Conservation (phyloP, 2,329 filamentous ascomycete genomes). For the Pseudogymnoascus sp. region DNA sequence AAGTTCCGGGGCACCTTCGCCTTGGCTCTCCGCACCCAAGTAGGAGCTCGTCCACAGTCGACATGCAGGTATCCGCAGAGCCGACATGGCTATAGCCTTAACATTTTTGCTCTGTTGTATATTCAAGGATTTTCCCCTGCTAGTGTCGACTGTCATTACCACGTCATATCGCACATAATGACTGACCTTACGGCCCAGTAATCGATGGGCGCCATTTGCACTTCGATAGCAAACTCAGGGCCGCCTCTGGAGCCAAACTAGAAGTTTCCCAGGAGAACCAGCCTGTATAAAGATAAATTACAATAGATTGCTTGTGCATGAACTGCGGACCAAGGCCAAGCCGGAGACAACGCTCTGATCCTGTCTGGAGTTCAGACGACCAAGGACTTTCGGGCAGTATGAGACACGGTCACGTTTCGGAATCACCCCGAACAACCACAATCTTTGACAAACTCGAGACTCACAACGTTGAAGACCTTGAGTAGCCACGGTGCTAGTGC, state of each 20-base stretch:
- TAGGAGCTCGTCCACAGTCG: neutral
- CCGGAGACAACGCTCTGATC: neutral
- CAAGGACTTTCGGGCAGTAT: neutral
- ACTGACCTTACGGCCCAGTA: neutral
- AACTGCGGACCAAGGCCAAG: slow-evolving; percentile 7
- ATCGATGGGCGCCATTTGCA: neutral
- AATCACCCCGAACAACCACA: neutral
- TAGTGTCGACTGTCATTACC: neutral
- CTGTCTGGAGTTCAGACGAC: slow-evolving; percentile 7
- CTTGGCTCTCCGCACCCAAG: neutral
- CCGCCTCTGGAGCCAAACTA: neutral
- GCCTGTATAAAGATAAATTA: neutral
- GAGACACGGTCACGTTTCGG: slow-evolving; percentile 4
- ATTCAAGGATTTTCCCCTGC: neutral
- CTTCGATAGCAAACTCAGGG: neutral
- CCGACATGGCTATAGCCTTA: neutral
- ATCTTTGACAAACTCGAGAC: slow-evolving; percentile 1
- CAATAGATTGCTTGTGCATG: slow-evolving; percentile 7
- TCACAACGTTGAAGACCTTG: neutral
- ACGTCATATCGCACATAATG: neutral
- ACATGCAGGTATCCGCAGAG: neutral
- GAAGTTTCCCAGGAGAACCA: neutral
- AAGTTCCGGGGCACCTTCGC: neutral
- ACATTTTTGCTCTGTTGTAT: neutral
- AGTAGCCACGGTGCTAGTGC: neutral